Percentiles rank a stretch among this genome's conserved stretches.
phyloP scores from a whole-genome alignment of 371 early-diverging fungal species.

The Actinomucor elegans region DNA sequence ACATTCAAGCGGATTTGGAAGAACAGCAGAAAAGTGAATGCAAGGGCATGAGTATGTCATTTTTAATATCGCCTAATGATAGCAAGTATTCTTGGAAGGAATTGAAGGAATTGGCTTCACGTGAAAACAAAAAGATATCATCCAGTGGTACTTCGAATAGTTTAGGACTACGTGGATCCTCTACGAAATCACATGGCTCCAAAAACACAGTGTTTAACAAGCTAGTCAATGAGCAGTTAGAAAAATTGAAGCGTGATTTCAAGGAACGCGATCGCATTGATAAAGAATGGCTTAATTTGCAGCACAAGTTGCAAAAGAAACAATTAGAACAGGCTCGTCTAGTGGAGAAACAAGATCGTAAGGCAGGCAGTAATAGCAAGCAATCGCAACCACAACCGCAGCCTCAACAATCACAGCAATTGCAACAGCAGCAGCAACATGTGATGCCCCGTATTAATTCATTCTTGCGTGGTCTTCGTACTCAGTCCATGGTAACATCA shows the following conservation, averaged over 20 bases:
- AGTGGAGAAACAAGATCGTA: conserved; percentile 56
- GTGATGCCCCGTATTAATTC: conserved; percentile 43
- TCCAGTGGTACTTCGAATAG: conserved; percentile 22
- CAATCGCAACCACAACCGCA: neutral
- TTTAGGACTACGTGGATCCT: conserved; percentile 18
- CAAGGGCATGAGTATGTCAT: conserved; percentile 12
- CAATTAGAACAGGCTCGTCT: conserved; percentile 69
- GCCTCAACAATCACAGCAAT: neutral
- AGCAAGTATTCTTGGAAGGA: conserved; percentile 32
- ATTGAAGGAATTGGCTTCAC: conserved; percentile 35
- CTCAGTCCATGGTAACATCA: conserved; percentile 16
- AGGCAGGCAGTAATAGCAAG: neutral
- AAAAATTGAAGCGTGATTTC: conserved; percentile 68
- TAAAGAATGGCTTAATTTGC: conserved; percentile 65
- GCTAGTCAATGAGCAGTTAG: conserved; percentile 64
- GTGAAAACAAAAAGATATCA: conserved; percentile 33
- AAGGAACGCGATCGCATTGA: conserved; percentile 74
- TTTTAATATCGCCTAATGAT: conserved; percentile 25
- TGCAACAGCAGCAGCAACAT: conserved; percentile 4
- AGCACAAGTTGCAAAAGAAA: conserved; percentile 67
- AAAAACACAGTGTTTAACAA: conserved; percentile 47
- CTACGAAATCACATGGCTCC: conserved; percentile 10
- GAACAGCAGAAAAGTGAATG: conserved; percentile 11
- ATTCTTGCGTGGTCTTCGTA: conserved; percentile 31
- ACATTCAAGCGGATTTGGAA: conserved; percentile 35